Evolutionary conservation across 202 grass and related monocot species (phyloP).

Genomic region (Brachypodium distachyon): DNA sequence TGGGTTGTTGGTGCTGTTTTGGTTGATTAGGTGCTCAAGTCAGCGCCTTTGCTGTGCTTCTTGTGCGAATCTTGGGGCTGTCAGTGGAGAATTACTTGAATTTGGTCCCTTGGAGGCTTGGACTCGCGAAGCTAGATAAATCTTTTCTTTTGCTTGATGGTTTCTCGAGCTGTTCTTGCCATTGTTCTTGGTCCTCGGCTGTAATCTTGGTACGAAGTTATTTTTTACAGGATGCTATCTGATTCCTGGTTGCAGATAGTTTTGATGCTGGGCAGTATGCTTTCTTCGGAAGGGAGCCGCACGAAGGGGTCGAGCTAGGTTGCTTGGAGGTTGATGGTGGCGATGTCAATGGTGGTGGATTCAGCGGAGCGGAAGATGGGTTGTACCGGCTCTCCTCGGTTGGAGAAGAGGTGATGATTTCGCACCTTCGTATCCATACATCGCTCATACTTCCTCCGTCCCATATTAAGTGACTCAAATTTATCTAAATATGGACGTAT

Average conservation of each 20-base stretch:
- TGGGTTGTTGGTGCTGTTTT: slow-evolving; percentile 11
- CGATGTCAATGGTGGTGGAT: slow-evolving; percentile 36
- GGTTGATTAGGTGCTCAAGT: slow-evolving; percentile 14
- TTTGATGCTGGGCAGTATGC: slow-evolving; percentile 86
- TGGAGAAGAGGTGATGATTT: slow-evolving; percentile 57
- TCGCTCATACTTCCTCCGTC: too few relatives aligned
- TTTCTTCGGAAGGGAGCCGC: slow-evolving; percentile 69
- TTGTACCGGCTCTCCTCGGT: slow-evolving; percentile 50
- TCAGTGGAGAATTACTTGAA: slow-evolving; percentile 9
- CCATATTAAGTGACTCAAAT: too few relatives aligned
- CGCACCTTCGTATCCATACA: not conserved
- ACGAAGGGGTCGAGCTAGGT: slow-evolving; percentile 60
- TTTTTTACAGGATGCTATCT: not conserved
- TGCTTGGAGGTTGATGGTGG: slow-evolving; percentile 48
- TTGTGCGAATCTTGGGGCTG: not conserved
- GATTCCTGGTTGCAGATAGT: slow-evolving; percentile 44
- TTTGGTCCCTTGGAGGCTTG: not conserved
- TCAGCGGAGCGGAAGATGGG: slow-evolving; percentile 41
- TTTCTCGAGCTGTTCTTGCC: not conserved
- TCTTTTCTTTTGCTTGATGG: not conserved
- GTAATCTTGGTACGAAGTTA: not conserved
- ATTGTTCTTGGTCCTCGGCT: not conserved
- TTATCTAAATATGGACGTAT: too few relatives aligned
- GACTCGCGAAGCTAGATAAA: not conserved
- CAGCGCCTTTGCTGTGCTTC: slow-evolving; percentile 2